Conservation (phyloP, 768 basidiomycete species). For the Trametes punicea region DNA sequence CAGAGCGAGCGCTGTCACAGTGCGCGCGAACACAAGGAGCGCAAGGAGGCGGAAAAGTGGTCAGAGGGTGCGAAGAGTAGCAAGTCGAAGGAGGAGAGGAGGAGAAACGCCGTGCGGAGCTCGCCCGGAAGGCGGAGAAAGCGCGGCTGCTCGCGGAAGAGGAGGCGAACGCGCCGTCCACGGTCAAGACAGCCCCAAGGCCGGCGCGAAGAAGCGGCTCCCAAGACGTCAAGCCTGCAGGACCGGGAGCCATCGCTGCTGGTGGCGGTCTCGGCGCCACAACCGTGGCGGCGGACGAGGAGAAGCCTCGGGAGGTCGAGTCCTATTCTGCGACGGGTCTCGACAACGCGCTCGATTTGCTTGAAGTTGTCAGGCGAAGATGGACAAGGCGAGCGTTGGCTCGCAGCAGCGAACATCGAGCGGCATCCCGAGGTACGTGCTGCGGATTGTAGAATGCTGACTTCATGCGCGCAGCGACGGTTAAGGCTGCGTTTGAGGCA, state of each 20-base stretch:
- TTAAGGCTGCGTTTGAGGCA: slow-evolving; percentile 93
- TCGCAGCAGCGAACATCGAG: slow-evolving; percentile 81
- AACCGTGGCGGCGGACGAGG: slow-evolving; percentile 25
- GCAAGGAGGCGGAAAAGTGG: slow-evolving; percentile 69
- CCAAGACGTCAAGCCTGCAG: slow-evolving; percentile 58
- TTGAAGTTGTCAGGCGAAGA: slow-evolving; percentile 88
- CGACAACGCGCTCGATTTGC: slow-evolving; percentile 84
- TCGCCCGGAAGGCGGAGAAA: slow-evolving; percentile 83
- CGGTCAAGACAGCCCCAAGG: slow-evolving; percentile 66
- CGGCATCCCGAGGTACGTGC: slow-evolving; percentile 82
- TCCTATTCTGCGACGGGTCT: slow-evolving; percentile 83
- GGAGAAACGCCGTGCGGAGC: slow-evolving; percentile 75
- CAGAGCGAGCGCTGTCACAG: too few relatives aligned
- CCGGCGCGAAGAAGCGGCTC: slow-evolving; percentile 50
- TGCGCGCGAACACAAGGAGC: too few relatives aligned
- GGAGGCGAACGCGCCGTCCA: slow-evolving; percentile 58
- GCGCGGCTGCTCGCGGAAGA: slow-evolving; percentile 86
- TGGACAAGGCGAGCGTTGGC: slow-evolving; percentile 89
- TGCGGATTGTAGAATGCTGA: too few relatives aligned
- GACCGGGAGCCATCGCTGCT: slow-evolving; percentile 80
- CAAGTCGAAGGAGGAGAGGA: slow-evolving; percentile 74
- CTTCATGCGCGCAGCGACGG: slow-evolving; percentile 82
- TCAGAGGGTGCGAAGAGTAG: slow-evolving; percentile 57
- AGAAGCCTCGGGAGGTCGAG: slow-evolving; percentile 46
- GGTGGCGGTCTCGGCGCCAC: slow-evolving; percentile 46